A percentile compares a stretch with the other conserved stretches of the same genome.
Conservation (phyloP, 352 stramenopile genomes). For the Pythium guiyangense region DNA sequence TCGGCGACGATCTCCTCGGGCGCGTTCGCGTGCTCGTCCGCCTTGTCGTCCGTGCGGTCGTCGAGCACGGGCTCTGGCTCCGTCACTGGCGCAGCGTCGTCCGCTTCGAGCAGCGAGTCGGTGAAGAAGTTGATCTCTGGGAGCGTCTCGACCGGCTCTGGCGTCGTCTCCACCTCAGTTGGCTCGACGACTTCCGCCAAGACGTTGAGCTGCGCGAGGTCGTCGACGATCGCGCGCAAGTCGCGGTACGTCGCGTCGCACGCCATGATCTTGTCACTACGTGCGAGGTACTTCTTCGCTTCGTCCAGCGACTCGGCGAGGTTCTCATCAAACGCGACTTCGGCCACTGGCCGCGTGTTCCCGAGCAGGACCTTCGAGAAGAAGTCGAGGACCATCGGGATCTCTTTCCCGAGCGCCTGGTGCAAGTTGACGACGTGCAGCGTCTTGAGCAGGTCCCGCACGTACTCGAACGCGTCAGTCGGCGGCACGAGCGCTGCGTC, state of each 20-base stretch:
- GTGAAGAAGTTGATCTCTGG: slow-evolving; percentile 86
- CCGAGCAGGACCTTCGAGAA: slow-evolving; percentile 83
- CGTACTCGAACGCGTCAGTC: slow-evolving; percentile 36
- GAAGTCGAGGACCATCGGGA: slow-evolving; percentile 81
- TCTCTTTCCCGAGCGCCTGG: slow-evolving; percentile 62
- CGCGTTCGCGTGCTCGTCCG: slow-evolving; percentile 11
- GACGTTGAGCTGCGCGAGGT: slow-evolving; percentile 27
- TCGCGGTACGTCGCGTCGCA: slow-evolving; percentile 69
- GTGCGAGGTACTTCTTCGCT: slow-evolving; percentile 61
- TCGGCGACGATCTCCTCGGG: slow-evolving; percentile 10
- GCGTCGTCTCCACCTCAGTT: slow-evolving; percentile 13
- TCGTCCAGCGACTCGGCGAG: slow-evolving; percentile 72
- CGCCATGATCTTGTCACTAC: slow-evolving; percentile 69
- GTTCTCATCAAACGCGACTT: slow-evolving; percentile 78
- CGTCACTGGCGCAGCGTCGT: slow-evolving; percentile 2
- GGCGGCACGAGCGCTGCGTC: slow-evolving; percentile 4
- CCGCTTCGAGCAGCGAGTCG: slow-evolving; percentile 53
- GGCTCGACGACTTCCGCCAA: slow-evolving; percentile 13
- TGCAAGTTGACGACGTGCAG: slow-evolving; percentile 77
- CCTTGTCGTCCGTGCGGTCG: slow-evolving; percentile 16
- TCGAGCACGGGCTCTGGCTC: slow-evolving; percentile 10
- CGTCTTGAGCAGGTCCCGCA: slow-evolving; percentile 69
- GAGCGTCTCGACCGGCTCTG: slow-evolving; percentile 39
- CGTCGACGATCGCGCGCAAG: slow-evolving; percentile 52
- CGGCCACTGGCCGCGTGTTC: slow-evolving; percentile 67